Evolutionary conservation across 2,329 filamentous ascomycete genomes (phyloP).

Genomic region (Tolypocladium cylindrosporum): DNA sequence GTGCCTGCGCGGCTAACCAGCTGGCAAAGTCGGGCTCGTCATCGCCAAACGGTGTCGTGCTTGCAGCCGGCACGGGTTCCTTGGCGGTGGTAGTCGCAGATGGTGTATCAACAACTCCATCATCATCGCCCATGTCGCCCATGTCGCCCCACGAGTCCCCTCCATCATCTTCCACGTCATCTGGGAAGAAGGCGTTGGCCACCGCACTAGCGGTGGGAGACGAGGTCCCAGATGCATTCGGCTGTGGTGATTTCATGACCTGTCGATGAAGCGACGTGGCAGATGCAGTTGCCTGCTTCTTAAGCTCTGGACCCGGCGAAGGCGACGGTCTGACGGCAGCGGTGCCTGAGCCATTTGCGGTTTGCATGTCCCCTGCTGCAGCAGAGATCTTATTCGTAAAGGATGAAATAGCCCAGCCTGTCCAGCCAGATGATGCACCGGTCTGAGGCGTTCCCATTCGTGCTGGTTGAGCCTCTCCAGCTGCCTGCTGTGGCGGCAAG

Average conservation of each 20-base stretch:
- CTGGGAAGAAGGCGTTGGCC: constrained; percentile 42
- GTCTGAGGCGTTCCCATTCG: constrained; percentile 72
- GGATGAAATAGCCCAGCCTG: constrained; percentile 96
- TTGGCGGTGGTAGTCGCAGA: constrained; percentile 11
- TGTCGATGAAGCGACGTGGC: constrained; percentile 52
- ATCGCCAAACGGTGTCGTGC: constrained; percentile 59
- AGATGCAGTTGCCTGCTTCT: constrained; percentile 34
- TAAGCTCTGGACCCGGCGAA: constrained; percentile 27
- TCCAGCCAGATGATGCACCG: constrained; percentile 53
- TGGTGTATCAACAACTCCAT: constrained; percentile 26
- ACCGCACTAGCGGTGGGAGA: constrained; percentile 33
- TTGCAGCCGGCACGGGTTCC: constrained; percentile 20
- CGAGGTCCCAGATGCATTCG: constrained; percentile 35
- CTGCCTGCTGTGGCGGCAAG: constrained; percentile 51
- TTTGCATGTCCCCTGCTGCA: constrained; percentile 78
- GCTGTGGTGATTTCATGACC: constrained; percentile 42
- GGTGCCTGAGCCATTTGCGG: constrained; percentile 33
- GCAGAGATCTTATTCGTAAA: constrained; percentile 90
- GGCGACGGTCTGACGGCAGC: constrained; percentile 30
- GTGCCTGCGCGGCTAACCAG: constrained; percentile 80
- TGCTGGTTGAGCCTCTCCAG: constrained; percentile 44
- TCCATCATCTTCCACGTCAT: constrained; percentile 50
- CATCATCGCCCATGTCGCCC: constrained; percentile 50
- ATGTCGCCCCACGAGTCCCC: constrained; percentile 70
- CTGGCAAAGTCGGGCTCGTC: constrained; percentile 92